phyloP scores from a whole-genome alignment of 2,329 filamentous ascomycete species.

The Penicillium concentricum region DNA sequence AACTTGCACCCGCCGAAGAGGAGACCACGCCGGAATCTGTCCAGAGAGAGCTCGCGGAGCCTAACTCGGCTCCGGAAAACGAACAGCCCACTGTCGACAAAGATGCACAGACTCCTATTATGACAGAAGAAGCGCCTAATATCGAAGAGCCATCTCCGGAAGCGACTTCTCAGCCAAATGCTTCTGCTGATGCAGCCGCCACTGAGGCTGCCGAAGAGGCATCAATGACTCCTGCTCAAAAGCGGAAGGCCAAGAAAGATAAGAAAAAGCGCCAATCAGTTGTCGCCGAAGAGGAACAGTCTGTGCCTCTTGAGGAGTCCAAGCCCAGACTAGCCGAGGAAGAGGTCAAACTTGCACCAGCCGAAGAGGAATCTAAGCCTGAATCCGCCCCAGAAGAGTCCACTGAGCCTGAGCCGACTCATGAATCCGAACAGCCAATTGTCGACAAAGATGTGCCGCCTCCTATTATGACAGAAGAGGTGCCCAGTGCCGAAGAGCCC shows the following conservation, averaged over 20 bases:
- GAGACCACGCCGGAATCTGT: neutral
- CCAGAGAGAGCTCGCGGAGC: neutral
- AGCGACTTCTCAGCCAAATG: neutral
- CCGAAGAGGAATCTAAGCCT: neutral
- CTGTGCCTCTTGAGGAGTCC: neutral
- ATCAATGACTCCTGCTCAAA: slow-evolving; percentile 17
- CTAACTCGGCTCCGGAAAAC: neutral
- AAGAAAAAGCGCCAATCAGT: slow-evolving; percentile 25
- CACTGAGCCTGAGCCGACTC: neutral
- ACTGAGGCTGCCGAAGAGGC: slow-evolving; percentile 3
- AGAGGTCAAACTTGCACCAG: no score
- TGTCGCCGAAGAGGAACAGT: slow-evolving; percentile 3
- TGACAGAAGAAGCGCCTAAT: neutral
- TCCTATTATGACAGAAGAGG: slow-evolving; percentile 2
- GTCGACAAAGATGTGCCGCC: neutral
- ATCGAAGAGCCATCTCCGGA: neutral
- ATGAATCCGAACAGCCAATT: neutral
- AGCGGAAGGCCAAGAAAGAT: slow-evolving; percentile 21
- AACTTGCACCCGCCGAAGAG: neutral
- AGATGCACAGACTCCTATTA: neutral
- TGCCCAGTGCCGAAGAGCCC: neutral
- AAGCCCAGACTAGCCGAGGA: no score
- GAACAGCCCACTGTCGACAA: neutral
- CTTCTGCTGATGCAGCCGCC: neutral
- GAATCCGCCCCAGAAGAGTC: neutral